Evolutionary conservation across 2,329 filamentous ascomycete species (phyloP).

Genomic region (Xylariaceae sp.): DNA sequence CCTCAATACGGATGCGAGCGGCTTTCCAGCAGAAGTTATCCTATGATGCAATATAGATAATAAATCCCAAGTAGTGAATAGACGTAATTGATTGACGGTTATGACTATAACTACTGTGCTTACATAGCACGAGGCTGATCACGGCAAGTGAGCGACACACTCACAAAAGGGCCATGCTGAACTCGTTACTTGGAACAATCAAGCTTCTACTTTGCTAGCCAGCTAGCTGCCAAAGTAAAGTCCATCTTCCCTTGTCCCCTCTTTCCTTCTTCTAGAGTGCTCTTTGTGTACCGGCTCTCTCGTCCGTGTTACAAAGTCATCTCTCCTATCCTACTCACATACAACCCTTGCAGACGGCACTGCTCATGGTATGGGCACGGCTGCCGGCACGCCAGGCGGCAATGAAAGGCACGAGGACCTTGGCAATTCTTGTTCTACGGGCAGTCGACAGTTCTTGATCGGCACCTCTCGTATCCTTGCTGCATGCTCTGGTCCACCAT

Average conservation of each 20-base stretch:
- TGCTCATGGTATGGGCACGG: not conserved
- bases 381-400: not conserved
- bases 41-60: not conserved
- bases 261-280: not conserved
- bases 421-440: not conserved
- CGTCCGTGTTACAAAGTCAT: not conserved
- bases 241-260: not conserved
- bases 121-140: too few species aligned
- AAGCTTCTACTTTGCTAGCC: not conserved
- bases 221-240: not conserved
- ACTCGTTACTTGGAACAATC: too few species aligned
- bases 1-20: slow-evolving; percentile 4
- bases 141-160: too few species aligned
- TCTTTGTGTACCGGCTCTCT: not conserved
- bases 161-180: too few species aligned
- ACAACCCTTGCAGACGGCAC: not conserved
- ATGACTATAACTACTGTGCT: too few species aligned
- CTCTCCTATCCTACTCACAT: too few species aligned
- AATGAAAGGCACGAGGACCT: not conserved
- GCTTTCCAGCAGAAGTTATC: slow-evolving; percentile 4
- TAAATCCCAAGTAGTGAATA: not conserved
- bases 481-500: not conserved
- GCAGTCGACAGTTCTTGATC: not conserved
- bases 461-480: not conserved
- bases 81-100: too few species aligned